These are phyloP conservation scores for Aspergillus pseudoviridinutans DNA, from an alignment of 2,329 filamentous ascomycete species.

Conservation along the genomic window DNA sequence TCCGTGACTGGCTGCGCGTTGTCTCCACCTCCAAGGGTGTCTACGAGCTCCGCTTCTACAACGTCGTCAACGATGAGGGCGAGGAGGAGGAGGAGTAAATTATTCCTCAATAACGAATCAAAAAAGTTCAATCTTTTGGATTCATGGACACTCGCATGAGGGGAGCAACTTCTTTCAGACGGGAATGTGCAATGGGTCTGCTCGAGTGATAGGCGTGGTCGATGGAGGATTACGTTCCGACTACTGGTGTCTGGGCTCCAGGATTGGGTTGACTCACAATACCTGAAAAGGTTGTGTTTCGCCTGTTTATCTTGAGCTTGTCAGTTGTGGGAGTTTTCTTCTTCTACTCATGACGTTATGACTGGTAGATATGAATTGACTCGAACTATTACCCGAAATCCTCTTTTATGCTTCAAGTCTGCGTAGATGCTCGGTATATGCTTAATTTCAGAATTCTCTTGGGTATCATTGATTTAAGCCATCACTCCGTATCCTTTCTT, in stretches of 20 bases:
- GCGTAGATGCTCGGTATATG: not conserved
- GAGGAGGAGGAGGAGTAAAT: constrained; percentile 98
- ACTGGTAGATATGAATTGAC: constrained; percentile 28
- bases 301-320: constrained; percentile 1
- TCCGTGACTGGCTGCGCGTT: constrained; percentile 99
- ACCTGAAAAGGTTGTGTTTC: constrained; percentile 11
- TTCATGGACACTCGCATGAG: constrained; percentile 4
- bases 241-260: not conserved
- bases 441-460: not conserved
- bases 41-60: constrained; percentile 99
- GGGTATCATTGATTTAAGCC: constrained; percentile 5
- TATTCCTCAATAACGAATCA: constrained; percentile 20
- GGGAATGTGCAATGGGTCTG: constrained; percentile 7
- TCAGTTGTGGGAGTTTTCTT: constrained; percentile 6
- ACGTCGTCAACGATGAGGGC: constrained; percentile 96
- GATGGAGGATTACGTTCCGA: constrained; percentile 4
- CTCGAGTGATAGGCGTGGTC: constrained; percentile 11
- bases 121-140: constrained; percentile 6
- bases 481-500: constrained; percentile 9
- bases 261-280: not conserved
- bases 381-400: constrained; percentile 15
- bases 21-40: constrained; percentile 97
- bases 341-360: constrained; percentile 29
- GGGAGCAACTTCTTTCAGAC: constrained; percentile 7
- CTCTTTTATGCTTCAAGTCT: not conserved